Conservation (phyloP, 1,284 basidiomycete species). For the Melampsora americana region DNA sequence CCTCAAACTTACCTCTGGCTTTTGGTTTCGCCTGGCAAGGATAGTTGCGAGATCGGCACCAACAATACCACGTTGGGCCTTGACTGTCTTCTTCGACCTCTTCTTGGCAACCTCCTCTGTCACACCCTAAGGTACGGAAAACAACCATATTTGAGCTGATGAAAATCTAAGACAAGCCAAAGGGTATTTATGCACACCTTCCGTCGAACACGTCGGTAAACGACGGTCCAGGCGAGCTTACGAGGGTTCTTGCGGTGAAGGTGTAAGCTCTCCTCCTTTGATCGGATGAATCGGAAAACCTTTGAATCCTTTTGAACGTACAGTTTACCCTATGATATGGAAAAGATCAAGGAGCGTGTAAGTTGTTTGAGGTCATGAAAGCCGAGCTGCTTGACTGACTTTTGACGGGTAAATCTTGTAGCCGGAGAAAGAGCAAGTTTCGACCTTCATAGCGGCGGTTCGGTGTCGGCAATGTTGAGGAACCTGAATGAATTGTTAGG, state of each 20-base stretch:
- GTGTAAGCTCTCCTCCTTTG: slow-evolving; percentile 42
- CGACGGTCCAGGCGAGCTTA: slow-evolving; percentile 43
- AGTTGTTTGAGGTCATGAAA: too few relatives aligned
- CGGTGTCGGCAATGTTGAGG: too few relatives aligned
- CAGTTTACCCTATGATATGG: slow-evolving; percentile 63
- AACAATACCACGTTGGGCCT: slow-evolving; percentile 83
- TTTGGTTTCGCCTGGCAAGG: slow-evolving; percentile 73
- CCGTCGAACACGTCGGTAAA: slow-evolving; percentile 30
- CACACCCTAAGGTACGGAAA: slow-evolving; percentile 26
- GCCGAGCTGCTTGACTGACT: slow-evolving; percentile 55
- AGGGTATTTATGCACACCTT: slow-evolving; percentile 9
- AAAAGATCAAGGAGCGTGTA: not conserved
- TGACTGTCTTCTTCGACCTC: slow-evolving; percentile 38
- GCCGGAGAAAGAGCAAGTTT: slow-evolving; percentile 69
- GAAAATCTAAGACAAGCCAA: not conserved
- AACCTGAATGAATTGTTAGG: too few relatives aligned
- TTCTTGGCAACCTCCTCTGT: slow-evolving; percentile 43
- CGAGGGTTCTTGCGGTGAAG: slow-evolving; percentile 43
- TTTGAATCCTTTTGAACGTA: slow-evolving; percentile 96
- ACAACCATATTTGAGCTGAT: not conserved
- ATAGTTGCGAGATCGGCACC: slow-evolving; percentile 91
- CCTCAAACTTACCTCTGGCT: slow-evolving; percentile 20
- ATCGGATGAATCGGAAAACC: slow-evolving; percentile 59
- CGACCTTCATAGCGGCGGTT: slow-evolving; percentile 29
- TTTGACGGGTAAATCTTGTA: slow-evolving; percentile 93